Percentiles rank a stretch among this genome's conserved stretches.
These are phyloP conservation scores for Polyplosphaeria fusca DNA, from an alignment of 495 filamentous ascomycete genomes.

Conservation along the genomic window DNA sequence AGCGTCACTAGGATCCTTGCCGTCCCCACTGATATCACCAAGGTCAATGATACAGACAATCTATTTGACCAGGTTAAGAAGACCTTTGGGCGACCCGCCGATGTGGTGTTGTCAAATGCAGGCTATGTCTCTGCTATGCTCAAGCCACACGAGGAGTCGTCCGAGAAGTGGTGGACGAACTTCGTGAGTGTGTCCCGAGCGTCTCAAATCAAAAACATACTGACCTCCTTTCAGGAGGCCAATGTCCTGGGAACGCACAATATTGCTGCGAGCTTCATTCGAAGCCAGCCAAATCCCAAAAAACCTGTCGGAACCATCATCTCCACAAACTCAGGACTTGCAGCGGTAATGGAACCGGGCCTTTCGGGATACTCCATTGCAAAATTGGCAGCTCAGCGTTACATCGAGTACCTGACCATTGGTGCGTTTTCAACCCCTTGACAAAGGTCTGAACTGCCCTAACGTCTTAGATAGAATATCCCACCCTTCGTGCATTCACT, in stretches of 20 bases:
- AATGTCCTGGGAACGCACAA: constrained; percentile 23
- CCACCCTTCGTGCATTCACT: constrained; percentile 18
- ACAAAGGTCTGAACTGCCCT: not conserved
- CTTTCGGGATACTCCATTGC: constrained; percentile 27
- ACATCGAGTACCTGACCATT: constrained; percentile 24
- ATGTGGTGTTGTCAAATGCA: constrained; percentile 25
- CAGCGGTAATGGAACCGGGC: constrained; percentile 8
- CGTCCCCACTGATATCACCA: constrained; percentile 9
- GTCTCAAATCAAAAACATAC: no score
- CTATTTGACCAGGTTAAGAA: constrained; percentile 20
- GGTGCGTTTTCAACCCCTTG: constrained; percentile 4
- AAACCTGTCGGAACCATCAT: constrained; percentile 23
- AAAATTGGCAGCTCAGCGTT: constrained; percentile 20
- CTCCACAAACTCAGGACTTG: not conserved
- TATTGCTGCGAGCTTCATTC: constrained; percentile 18
- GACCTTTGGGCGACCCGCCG: constrained; percentile 23
- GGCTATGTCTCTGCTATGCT: not conserved
- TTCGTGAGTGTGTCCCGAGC: no score
- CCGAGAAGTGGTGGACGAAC: constrained; percentile 21
- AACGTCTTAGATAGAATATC: constrained; percentile 17
- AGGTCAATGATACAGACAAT: constrained; percentile 3
- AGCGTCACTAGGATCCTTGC: constrained; percentile 18
- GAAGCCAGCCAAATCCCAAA: constrained; percentile 11
- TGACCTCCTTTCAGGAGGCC: constrained; percentile 8
- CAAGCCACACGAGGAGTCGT: constrained; percentile 12